Evolutionary conservation across 768 basidiomycete species (phyloP).

Genomic region (Auricularia cornea): DNA sequence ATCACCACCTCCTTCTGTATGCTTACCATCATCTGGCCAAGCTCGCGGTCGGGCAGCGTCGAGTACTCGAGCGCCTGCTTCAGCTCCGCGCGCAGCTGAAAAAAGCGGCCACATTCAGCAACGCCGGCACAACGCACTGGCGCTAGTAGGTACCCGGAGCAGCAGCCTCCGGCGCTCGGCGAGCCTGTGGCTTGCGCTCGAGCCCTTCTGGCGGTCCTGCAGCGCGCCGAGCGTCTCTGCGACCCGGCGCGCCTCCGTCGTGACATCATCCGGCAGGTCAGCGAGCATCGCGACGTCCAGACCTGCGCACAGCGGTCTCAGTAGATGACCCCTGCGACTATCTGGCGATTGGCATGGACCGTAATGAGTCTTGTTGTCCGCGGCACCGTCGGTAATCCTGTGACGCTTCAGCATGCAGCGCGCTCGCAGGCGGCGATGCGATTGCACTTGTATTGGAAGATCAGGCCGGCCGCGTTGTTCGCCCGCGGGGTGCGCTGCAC

Average conservation of each 20-base stretch:
- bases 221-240: constrained; percentile 50
- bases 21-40: constrained; percentile 53
- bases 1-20: constrained; percentile 62
- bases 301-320: constrained; percentile 55
- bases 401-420: background rate
- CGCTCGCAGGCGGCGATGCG: background rate
- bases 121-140: background rate
- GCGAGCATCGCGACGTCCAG: constrained; percentile 83
- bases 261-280: constrained; percentile 68
- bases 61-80: constrained; percentile 66
- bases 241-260: constrained; percentile 53
- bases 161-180: constrained; percentile 58
- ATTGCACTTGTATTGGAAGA: constrained; percentile 68
- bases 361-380: constrained; percentile 59
- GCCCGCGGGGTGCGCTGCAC: constrained; percentile 46
- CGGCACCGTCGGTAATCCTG: constrained; percentile 68
- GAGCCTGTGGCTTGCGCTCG: constrained; percentile 53
- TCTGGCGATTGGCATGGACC: no score
- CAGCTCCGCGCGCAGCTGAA: constrained; percentile 67
- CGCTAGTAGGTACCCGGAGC: constrained; percentile 41
- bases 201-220: constrained; percentile 47
- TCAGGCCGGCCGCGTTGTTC: constrained; percentile 52
- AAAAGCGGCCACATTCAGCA: background rate
- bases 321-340: no score
- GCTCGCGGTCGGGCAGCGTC: constrained; percentile 61